These are phyloP conservation scores for Aspergillus taichungensis DNA, from an alignment of 495 filamentous ascomycete species.

Conservation along the genomic window DNA sequence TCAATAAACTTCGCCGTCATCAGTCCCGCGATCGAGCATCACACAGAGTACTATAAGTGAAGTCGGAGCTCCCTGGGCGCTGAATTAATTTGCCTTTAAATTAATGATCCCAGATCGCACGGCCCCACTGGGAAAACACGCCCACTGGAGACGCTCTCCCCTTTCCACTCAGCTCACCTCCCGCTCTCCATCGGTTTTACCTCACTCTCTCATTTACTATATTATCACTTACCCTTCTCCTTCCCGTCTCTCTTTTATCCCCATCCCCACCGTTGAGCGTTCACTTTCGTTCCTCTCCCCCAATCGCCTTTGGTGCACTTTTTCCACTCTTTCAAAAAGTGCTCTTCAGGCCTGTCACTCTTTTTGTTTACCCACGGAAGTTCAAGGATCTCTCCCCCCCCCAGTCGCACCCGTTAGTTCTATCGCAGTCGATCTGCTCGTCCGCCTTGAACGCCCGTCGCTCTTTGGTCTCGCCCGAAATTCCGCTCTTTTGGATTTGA, in stretches of 20 bases:
- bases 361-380: constrained; percentile 18
- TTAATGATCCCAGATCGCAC: constrained; percentile 18
- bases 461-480: not conserved
- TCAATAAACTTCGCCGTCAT: no score
- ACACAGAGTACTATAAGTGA: not conserved
- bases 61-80: not conserved
- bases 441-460: not conserved
- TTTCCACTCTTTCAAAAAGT: constrained; percentile 32
- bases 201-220: constrained; percentile 19
- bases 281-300: constrained; percentile 4
- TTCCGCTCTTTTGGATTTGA: constrained; percentile 1
- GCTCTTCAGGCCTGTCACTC: constrained; percentile 32
- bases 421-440: constrained; percentile 35
- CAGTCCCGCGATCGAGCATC: not conserved
- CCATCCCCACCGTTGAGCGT: constrained; percentile 1
- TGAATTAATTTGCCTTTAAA: constrained; percentile 16
- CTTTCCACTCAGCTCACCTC: constrained; percentile 15
- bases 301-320: constrained; percentile 14
- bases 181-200: not conserved
- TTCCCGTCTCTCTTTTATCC: constrained; percentile 13
- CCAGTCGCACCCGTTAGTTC: not conserved
- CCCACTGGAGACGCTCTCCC: constrained; percentile 2
- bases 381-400: constrained; percentile 11
- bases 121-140: constrained; percentile 16
- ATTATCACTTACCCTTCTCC: constrained; percentile 18